phyloP scores from a whole-genome alignment of 73 alveolate genomes.

The Paramecium bursaria region DNA sequence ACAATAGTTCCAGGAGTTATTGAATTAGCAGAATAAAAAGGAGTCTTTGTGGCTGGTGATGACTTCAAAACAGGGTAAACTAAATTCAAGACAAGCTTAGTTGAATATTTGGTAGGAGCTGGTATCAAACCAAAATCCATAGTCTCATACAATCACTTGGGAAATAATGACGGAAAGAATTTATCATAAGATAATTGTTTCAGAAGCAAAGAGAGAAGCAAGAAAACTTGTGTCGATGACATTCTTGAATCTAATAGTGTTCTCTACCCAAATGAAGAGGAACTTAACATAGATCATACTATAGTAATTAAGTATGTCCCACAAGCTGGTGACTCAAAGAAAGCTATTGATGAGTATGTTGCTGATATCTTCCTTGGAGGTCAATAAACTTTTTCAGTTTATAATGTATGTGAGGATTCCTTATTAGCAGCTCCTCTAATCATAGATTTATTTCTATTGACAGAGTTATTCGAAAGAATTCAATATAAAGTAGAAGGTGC shows the following conservation, averaged over 20 bases:
- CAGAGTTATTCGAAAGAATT: conserved; percentile 92
- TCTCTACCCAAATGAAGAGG: conserved; percentile 85
- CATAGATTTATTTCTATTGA: conserved; percentile 86
- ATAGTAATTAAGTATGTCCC: conserved; percentile 96
- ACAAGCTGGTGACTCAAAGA: conserved; percentile 95
- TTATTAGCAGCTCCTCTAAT: conserved; percentile 96
- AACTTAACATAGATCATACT: conserved; percentile 91
- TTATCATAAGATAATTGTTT: conserved; percentile 89
- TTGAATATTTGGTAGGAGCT: conserved; percentile 89
- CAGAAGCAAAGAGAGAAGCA: conserved; percentile 92
- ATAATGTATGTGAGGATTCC: conserved; percentile 96
- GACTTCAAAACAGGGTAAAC: conserved; percentile 96
- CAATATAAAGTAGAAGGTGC: conserved; percentile 55
- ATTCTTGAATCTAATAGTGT: conserved; percentile 86
- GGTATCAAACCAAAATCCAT: conserved; percentile 74
- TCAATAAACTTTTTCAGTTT: conserved; percentile 85
- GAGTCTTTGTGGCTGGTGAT: conserved; percentile 87
- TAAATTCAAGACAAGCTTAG: conserved; percentile 88
- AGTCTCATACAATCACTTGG: conserved; percentile 96
- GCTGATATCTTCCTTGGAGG: conserved; percentile 95
- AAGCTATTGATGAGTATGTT: conserved; percentile 97
- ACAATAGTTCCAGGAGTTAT: conserved; percentile 92
- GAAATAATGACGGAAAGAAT: conserved; percentile 97
- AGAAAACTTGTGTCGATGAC: conserved; percentile 94
- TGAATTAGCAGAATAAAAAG: conserved; percentile 86